A percentile compares a stretch with the other conserved stretches of the same genome.
These are phyloP conservation scores for Didymella glomerata DNA, from an alignment of 2,329 filamentous ascomycete genomes.

Conservation along the genomic window DNA sequence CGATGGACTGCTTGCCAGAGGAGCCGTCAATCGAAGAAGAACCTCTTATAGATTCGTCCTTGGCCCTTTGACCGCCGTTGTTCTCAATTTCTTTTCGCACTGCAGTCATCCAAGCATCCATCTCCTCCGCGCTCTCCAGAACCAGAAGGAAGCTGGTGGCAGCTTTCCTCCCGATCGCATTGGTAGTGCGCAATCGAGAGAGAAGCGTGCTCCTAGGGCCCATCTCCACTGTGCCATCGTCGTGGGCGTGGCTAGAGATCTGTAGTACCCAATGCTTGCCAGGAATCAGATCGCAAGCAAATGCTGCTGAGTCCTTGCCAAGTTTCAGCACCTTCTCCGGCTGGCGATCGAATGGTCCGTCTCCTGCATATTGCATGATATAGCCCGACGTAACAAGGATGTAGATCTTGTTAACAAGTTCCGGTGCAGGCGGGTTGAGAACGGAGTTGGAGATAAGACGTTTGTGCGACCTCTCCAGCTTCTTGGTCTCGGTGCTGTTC, in stretches of 20 bases:
- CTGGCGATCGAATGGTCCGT: constrained; percentile 73
- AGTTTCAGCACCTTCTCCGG: constrained; percentile 79
- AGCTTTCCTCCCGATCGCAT: constrained; percentile 61
- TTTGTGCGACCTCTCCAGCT: constrained; percentile 55
- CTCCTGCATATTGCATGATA: constrained; percentile 76
- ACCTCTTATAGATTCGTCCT: constrained; percentile 38
- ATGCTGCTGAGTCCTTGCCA: constrained; percentile 78
- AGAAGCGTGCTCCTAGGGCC: constrained; percentile 66
- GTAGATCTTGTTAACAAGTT: constrained; percentile 77
- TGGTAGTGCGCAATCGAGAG: constrained; percentile 69
- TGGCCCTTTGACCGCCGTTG: constrained; percentile 69
- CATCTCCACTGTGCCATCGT: constrained; percentile 60
- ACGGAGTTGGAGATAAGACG: constrained; percentile 50
- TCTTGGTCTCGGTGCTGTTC: constrained; percentile 39
- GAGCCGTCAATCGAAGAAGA: constrained; percentile 43
- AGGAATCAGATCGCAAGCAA: constrained; percentile 80
- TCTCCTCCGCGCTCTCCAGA: constrained; percentile 74
- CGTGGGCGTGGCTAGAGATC: constrained; percentile 71
- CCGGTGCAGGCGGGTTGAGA: constrained; percentile 61
- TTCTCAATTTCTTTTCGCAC: constrained; percentile 75
- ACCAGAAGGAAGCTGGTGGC: constrained; percentile 75
- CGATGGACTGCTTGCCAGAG: constrained; percentile 35
- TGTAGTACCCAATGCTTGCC: constrained; percentile 83
- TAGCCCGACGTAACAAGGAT: constrained; percentile 75
- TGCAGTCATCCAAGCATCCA: constrained; percentile 77